Percentiles rank a stretch among this genome's conserved stretches.
phyloP scores from a whole-genome alignment of 208 protist genomes.

The Strigomonas culicis region DNA sequence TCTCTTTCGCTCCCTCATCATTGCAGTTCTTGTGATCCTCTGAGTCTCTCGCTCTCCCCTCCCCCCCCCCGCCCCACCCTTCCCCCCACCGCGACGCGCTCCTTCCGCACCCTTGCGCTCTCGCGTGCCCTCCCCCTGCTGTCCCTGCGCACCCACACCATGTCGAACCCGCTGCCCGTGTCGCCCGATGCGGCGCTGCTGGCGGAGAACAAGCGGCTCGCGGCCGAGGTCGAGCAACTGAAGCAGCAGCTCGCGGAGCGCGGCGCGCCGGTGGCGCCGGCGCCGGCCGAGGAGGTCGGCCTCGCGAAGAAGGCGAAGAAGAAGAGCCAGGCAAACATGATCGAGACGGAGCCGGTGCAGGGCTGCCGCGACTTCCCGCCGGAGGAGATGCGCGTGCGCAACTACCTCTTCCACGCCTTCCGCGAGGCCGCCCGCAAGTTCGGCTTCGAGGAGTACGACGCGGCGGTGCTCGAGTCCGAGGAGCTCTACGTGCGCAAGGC shows the following conservation, averaged over 20 bases:
- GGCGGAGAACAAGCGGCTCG: conserved; percentile 27
- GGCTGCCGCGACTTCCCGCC: conserved; percentile 95
- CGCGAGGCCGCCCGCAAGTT: conserved; percentile 69
- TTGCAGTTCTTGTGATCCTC: no score
- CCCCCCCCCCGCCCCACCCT: neutral
- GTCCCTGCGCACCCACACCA: neutral
- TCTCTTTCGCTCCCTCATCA: conserved; percentile 9
- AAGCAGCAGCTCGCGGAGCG: conserved; percentile 42
- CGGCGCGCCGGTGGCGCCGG: conserved; percentile 33
- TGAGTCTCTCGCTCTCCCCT: neutral
- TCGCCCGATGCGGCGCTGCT: conserved; percentile 20
- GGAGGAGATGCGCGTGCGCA: conserved; percentile 91
- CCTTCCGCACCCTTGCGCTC: neutral
- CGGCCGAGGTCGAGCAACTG: conserved; percentile 66
- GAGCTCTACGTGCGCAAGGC: conserved; percentile 94
- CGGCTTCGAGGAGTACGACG: conserved; percentile 96
- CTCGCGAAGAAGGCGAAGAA: conserved; percentile 84
- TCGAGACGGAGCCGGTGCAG: conserved; percentile 90
- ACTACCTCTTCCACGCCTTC: conserved; percentile 92
- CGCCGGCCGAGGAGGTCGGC: conserved; percentile 15
- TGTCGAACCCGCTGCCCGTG: neutral
- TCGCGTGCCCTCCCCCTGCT: conserved; percentile 3
- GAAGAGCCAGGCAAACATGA: conserved; percentile 85
- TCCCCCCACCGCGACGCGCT: neutral
- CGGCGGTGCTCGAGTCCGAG: conserved; percentile 93